phyloP scores from a whole-genome alignment of 257 asterid species.

The Gardenia jasminoides region DNA sequence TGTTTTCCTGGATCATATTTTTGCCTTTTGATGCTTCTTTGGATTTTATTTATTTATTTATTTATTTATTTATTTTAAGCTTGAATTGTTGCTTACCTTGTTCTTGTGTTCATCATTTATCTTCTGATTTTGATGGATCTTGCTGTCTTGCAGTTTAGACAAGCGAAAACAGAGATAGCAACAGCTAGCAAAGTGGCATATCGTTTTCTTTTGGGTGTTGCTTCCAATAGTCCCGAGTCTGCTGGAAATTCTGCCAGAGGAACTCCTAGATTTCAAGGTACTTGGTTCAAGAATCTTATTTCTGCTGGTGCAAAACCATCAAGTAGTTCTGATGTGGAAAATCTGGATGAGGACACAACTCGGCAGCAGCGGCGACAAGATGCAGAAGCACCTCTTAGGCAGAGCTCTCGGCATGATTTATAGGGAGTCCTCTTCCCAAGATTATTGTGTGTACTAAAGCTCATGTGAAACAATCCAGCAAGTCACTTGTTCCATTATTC shows the following conservation, averaged over 20 bases:
- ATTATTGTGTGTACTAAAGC: conserved; percentile 2
- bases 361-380: conserved; percentile 36
- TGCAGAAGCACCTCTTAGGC: conserved; percentile 36
- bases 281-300: conserved; percentile 78
- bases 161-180: conserved; percentile 91
- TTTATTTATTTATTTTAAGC: neutral
- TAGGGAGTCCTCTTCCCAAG: conserved; percentile 18
- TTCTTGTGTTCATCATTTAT: neutral
- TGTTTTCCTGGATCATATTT: neutral
- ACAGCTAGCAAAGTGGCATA: conserved; percentile 89
- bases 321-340: conserved; percentile 53
- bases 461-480: neutral
- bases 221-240: conserved; percentile 63
- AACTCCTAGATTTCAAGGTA: conserved; percentile 61
- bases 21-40: neutral
- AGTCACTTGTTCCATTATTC: neutral
- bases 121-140: conserved; percentile 9
- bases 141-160: conserved; percentile 87
- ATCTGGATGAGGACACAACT: conserved; percentile 34
- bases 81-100: neutral
- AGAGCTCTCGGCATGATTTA: conserved; percentile 24
- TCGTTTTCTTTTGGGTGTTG: conserved; percentile 71
- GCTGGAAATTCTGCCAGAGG: conserved; percentile 59
- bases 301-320: conserved; percentile 70
- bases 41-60: neutral